Conservation (phyloP, 179 eudicot species). For the Pouteria campechiana region DNA sequence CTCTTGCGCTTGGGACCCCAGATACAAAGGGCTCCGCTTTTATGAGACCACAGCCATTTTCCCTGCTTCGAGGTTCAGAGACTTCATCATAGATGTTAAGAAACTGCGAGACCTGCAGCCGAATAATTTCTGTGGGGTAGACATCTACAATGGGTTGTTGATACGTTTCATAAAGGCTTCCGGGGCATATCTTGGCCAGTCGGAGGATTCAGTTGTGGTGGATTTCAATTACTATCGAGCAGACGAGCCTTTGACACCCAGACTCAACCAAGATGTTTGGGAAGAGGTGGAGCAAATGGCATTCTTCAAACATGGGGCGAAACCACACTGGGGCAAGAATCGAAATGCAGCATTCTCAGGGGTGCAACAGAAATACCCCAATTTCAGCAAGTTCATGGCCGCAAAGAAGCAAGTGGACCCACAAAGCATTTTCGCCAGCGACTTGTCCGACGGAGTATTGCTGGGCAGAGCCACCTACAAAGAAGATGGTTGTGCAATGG, state of each 20-base stretch:
- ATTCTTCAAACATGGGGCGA: constrained; percentile 57
- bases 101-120: constrained; percentile 38
- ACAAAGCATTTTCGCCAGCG: constrained; percentile 40
- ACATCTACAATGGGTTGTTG: constrained; percentile 55
- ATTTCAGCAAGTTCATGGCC: constrained; percentile 32
- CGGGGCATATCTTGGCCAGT: constrained; percentile 37
- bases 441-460: constrained; percentile 55
- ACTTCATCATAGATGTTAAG: constrained; percentile 49
- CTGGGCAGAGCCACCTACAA: constrained; percentile 17
- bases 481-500: constrained; percentile 61
- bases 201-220: constrained; percentile 41
- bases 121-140: constrained; percentile 39
- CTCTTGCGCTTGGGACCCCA: constrained; percentile 74
- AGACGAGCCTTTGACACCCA: constrained; percentile 31
- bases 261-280: constrained; percentile 44
- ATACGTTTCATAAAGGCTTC: constrained; percentile 55
- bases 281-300: constrained; percentile 90
- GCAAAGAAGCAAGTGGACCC: constrained; percentile 49
- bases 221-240: constrained; percentile 67
- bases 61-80: constrained; percentile 25
- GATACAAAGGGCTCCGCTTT: constrained; percentile 48
- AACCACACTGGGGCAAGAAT: constrained; percentile 86
- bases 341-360: constrained; percentile 39
- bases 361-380: constrained; percentile 35
- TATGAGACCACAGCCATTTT: constrained; percentile 65